phyloP scores from a whole-genome alignment of 768 basidiomycete species.

The Chalciporus piperatus region DNA sequence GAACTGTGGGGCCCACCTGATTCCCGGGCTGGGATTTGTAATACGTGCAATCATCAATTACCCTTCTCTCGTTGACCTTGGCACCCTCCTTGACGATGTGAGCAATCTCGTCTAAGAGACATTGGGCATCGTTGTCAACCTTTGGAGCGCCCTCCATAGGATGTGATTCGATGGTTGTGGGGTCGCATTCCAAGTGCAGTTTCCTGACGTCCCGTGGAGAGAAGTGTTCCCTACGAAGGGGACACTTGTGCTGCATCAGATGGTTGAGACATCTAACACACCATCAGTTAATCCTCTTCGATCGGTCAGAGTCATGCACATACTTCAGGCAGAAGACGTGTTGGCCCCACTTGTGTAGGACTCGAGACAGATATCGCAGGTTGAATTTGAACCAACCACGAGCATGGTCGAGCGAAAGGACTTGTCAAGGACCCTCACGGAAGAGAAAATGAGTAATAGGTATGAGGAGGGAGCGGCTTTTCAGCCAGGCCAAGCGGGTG shows the following conservation, averaged over 20 bases:
- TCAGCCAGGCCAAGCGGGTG: constrained; percentile 30
- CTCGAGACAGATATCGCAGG: constrained; percentile 77
- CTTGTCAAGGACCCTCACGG: constrained; percentile 34
- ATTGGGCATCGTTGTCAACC: constrained; percentile 44
- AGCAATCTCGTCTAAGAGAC: constrained; percentile 53
- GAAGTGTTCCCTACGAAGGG: constrained; percentile 61
- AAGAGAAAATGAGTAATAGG: constrained; percentile 9
- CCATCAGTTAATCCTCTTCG: constrained; percentile 3
- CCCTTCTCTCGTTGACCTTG: constrained; percentile 45
- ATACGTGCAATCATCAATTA: constrained; percentile 52
- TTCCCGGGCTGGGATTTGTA: constrained; percentile 44
- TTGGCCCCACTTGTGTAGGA: constrained; percentile 50
- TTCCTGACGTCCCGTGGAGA: constrained; percentile 43
- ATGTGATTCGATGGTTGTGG: constrained; percentile 22
- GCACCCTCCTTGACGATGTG: constrained; percentile 55
- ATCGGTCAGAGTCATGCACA: constrained; percentile 24
- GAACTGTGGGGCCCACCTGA: constrained; percentile 33
- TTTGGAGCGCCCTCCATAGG: constrained; percentile 13
- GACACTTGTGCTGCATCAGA: constrained; percentile 50
- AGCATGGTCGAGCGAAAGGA: constrained; percentile 52
- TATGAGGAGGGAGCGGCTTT: constrained; percentile 21
- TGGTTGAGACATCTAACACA: constrained; percentile 51
- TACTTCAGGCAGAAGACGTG: constrained; percentile 59
- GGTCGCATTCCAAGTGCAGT: constrained; percentile 55
- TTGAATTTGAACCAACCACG: constrained; percentile 58